phyloP scores from a whole-genome alignment of 257 asterid species.

The Solanum chmielewskii region DNA sequence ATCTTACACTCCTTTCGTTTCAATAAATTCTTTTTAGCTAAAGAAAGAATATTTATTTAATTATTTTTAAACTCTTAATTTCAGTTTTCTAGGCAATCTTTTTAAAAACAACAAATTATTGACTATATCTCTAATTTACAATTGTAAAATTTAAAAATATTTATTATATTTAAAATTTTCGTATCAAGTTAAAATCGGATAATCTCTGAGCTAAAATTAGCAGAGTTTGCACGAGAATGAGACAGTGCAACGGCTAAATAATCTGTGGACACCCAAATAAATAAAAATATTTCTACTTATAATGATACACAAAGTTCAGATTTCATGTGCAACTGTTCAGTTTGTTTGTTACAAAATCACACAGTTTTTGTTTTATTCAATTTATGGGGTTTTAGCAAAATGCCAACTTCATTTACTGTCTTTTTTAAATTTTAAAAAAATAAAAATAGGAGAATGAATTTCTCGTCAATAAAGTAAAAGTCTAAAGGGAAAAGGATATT shows the following conservation, averaged over 20 bases:
- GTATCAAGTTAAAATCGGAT: rapidly evolving
- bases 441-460: rapidly evolving
- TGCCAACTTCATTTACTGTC: not conserved
- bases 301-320: not conserved
- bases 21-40: not conserved
- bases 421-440: not conserved
- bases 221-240: not conserved
- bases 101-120: not conserved
- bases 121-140: rapidly evolving
- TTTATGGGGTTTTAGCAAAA: not conserved
- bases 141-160: rapidly evolving
- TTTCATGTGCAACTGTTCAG: not conserved
- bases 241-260: constrained; percentile 10
- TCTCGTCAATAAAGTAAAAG: not conserved
- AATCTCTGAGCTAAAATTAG: not conserved
- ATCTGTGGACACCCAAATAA: not conserved
- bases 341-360: not conserved
- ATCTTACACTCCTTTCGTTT: not conserved
- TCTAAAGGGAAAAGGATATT: too few relatives aligned
- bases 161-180: rapidly evolving
- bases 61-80: too few relatives aligned
- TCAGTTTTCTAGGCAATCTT: rapidly evolving
- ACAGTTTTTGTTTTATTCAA: not conserved
- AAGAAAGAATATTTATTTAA: too few relatives aligned
- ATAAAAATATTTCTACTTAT: not conserved